Evolutionary conservation across 2,329 filamentous ascomycete genomes (phyloP).

Genomic region (Scytalidium sp.): DNA sequence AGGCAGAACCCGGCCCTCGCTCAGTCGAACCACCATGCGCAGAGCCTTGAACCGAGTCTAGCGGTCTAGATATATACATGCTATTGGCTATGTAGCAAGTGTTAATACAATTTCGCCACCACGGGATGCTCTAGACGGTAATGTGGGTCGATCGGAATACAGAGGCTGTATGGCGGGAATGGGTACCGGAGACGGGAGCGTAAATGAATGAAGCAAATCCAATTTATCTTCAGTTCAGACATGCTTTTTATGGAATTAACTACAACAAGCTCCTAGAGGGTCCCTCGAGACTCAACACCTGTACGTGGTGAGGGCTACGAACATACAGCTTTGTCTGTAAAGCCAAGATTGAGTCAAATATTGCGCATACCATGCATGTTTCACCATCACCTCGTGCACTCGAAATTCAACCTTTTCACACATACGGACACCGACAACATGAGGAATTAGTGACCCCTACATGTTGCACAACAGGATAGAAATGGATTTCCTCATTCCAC

Average conservation of each 20-base stretch:
- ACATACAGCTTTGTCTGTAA: no score
- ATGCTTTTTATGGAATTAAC: constrained; percentile 37
- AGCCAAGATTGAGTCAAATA: no score
- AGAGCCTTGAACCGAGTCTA: constrained; percentile 8
- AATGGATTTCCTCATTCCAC: no score
- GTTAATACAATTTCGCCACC: not conserved
- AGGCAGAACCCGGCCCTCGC: constrained; percentile 6
- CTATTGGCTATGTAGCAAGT: constrained; percentile 1
- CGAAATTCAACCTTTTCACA: no score
- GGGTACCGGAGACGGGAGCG: constrained; percentile 33
- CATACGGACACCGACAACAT: no score
- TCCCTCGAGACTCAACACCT: no score
- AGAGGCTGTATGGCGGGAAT: constrained; percentile 1
- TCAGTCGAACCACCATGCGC: not conserved
- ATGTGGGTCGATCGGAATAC: constrained; percentile 27
- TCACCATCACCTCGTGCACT: no score
- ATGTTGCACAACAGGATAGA: no score
- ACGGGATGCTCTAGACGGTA: constrained; percentile 2
- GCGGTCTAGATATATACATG: constrained; percentile 8
- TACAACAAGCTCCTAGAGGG: constrained; percentile 12
- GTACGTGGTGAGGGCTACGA: no score
- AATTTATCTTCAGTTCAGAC: constrained; percentile 36
- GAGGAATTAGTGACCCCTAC: no score
- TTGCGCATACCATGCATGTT: no score
- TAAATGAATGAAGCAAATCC: constrained; percentile 50